These are phyloP conservation scores for Mycena galericulata DNA, from an alignment of 768 basidiomycete species.

Conservation along the genomic window DNA sequence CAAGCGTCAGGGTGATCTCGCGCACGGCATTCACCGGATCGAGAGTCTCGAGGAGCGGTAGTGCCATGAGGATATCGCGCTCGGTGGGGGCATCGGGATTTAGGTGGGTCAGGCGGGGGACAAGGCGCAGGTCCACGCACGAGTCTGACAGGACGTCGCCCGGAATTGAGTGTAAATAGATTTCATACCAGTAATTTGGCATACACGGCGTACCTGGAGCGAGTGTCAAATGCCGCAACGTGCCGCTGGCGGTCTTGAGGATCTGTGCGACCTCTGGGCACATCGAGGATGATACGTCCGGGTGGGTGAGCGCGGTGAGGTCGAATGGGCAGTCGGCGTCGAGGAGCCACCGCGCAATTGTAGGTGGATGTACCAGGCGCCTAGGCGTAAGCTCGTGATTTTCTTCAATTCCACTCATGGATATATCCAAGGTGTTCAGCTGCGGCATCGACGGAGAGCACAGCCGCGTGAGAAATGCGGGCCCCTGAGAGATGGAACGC, in stretches of 20 bases:
- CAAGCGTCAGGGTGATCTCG: too few species aligned
- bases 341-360: not conserved
- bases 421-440: not conserved
- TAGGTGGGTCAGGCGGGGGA: too few species aligned
- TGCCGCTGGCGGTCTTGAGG: not conserved
- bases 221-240: not conserved
- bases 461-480: not conserved
- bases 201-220: not conserved
- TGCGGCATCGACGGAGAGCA: not conserved
- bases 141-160: too few species aligned
- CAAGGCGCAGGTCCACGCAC: too few species aligned
- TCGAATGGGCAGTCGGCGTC: not conserved
- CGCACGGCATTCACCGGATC: too few species aligned
- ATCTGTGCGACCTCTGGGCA: slow-evolving; percentile 1
- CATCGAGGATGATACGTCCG: slow-evolving; percentile 1
- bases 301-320: not conserved
- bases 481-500: not conserved
- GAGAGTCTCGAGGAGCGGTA: too few species aligned
- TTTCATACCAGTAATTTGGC: too few species aligned
- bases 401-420: not conserved
- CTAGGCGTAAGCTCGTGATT: not conserved
- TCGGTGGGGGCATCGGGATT: too few species aligned
- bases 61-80: too few species aligned
- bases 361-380: not conserved
- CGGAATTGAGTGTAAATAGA: too few species aligned